Evolutionary conservation across 2,329 filamentous ascomycete genomes (phyloP), one percentile per base, ranked within the genome.

Genomic region (Decorospora gaudefroyi): DNA sequence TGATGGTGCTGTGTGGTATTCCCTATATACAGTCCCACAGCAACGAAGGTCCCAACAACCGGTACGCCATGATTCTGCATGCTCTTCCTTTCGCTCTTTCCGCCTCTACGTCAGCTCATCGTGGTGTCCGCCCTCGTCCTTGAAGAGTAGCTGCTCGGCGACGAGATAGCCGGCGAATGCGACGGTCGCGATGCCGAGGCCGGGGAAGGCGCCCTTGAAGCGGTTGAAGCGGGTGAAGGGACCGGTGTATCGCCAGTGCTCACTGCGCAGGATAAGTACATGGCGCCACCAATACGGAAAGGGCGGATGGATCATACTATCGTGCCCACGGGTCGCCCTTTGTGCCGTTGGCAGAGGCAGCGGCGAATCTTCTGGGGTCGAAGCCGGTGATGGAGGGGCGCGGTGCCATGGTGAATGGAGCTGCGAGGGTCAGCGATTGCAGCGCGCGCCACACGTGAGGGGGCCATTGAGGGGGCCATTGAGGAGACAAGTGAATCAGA

Each of bases 171-270:
- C 85, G 35, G 86, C 84, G 72, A 99, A 99, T 31, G 92, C 91
- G 48, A 93, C 91, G 4, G 87, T 87, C 21, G 90, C 93, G 61
- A 92, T 95, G 55, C 93, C 93, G 62, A 99, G 80, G 50, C 93
- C 93, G 25, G 93, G 93, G 70, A 99, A 90, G 54, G 84, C 78
- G 64, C 81, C 78, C 76, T 86, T 90, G 78, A 96, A 93, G 62
- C 93, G 87, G 76, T 96, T 95, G 76, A 79, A 87, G 62, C 92
- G 83, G 57, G 85, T 86, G 78, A 96, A 97, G 41, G 83, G 85
- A 53, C 92, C 93, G 23, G 81, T 85, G 78, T 96, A 96, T 74
- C 93, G 83, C 93, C 93, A 99, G 68, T 88, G 82, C 78, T 99
- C 93, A 68, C 93, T 99, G 70, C 31, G 16, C 21, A 28, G 12